Evolutionary conservation across 345 rosid genomes (phyloP).

Genomic region (Gossypium bickii): DNA sequence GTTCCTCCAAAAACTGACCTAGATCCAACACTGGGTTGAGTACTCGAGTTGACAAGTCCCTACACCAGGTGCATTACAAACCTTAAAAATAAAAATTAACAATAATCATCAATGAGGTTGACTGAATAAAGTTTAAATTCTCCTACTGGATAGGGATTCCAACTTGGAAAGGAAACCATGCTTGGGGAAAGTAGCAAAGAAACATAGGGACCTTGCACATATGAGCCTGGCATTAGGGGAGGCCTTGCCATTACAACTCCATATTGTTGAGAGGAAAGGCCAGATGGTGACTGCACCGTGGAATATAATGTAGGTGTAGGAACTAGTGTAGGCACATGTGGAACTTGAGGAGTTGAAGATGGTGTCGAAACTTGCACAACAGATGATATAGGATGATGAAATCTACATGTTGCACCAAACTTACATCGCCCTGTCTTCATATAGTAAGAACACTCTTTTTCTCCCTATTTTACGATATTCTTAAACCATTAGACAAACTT

Average conservation of each 20-base stretch:
- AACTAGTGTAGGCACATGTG: slow-evolving; percentile 35
- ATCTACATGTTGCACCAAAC: slow-evolving; percentile 76
- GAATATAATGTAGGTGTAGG: slow-evolving; percentile 45
- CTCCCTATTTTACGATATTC: slow-evolving; percentile 55
- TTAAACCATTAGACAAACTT: slow-evolving; percentile 2
- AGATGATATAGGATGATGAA: slow-evolving; percentile 76
- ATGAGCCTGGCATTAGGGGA: slow-evolving; percentile 61
- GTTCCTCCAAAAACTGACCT: slow-evolving; percentile 52
- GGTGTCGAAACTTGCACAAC: slow-evolving; percentile 43
- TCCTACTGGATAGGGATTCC: slow-evolving; percentile 72
- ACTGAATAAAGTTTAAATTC: slow-evolving; percentile 16
- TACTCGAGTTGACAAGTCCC: slow-evolving; percentile 57
- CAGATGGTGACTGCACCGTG: slow-evolving; percentile 49
- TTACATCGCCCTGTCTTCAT: slow-evolving; percentile 87
- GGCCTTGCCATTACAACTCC: slow-evolving; percentile 74
- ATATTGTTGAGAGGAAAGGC: slow-evolving; percentile 64
- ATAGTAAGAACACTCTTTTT: slow-evolving; percentile 82
- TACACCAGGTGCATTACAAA: slow-evolving; percentile 20
- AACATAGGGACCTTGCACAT: slow-evolving; percentile 67
- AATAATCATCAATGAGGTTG: neutral
- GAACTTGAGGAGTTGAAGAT: slow-evolving; percentile 45
- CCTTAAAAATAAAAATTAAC: neutral
- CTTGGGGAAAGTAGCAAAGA: slow-evolving; percentile 63
- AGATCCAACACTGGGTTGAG: slow-evolving; percentile 51
- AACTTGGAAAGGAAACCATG: slow-evolving; percentile 60